phyloP scores from a whole-genome alignment of 768 basidiomycete species.

The Hypholoma sublateritium region DNA sequence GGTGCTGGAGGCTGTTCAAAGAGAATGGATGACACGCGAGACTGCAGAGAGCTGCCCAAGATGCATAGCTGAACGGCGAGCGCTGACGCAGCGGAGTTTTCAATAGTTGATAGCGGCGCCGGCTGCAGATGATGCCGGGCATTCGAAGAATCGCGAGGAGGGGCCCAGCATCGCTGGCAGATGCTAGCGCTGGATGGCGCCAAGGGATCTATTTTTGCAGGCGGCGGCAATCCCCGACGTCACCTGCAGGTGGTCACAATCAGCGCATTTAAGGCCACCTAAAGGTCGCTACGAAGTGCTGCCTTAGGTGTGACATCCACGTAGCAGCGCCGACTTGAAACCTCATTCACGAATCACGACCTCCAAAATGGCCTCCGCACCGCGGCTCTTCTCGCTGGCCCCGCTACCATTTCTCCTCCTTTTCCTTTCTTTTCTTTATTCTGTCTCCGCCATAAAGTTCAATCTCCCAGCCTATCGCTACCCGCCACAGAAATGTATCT shows the following conservation, averaged over 20 bases:
- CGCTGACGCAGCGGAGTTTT: not conserved
- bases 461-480: slow-evolving; percentile 66
- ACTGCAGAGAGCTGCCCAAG: too few species aligned
- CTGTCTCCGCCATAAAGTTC: slow-evolving; percentile 79
- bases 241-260: not conserved
- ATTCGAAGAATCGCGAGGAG: too few species aligned
- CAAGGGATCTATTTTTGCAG: not conserved
- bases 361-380: slow-evolving; percentile 16
- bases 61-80: too few species aligned
- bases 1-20: not conserved
- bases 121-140: too few species aligned
- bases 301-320: not conserved
- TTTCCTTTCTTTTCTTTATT: slow-evolving; percentile 28
- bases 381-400: slow-evolving; percentile 12
- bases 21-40: not conserved
- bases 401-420: slow-evolving; percentile 24
- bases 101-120: not conserved
- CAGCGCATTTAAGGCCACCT: not conserved
- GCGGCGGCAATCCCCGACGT: not conserved
- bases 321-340: slow-evolving; percentile 1
- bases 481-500: slow-evolving; percentile 85
- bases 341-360: slow-evolving; percentile 9
- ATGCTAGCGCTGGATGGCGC: not conserved
- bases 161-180: not conserved
- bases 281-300: not conserved